Conservation (phyloP, 2,329 filamentous ascomycete species). For the Nothophoma quercina region DNA sequence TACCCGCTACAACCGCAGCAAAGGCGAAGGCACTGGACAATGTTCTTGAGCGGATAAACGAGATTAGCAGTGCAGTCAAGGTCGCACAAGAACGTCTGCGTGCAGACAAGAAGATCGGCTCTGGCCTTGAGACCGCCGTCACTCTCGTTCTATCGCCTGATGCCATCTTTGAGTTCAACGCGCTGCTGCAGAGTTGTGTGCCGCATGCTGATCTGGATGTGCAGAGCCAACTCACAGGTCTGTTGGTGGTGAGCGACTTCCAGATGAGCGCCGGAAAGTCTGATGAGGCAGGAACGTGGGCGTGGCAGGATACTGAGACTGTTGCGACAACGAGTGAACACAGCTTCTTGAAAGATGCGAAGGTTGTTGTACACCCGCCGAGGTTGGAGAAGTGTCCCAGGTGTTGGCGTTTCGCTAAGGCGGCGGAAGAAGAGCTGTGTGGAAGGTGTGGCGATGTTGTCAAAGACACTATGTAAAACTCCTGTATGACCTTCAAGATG, state of each 20-base stretch:
- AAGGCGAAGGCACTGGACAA: slow-evolving; percentile 27
- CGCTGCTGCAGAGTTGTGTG: slow-evolving; percentile 11
- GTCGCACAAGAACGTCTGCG: slow-evolving; percentile 76
- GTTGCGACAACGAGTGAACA: slow-evolving; percentile 38
- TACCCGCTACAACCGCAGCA: slow-evolving; percentile 9
- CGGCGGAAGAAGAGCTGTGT: slow-evolving; percentile 72
- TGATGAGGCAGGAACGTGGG: background rate
- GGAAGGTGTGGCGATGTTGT: slow-evolving; percentile 75
- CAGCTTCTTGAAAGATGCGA: slow-evolving; percentile 26
- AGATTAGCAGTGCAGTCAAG: slow-evolving; percentile 73
- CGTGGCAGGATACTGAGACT: slow-evolving; percentile 32
- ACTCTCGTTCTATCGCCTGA: slow-evolving; percentile 35
- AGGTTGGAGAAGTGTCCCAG: slow-evolving; percentile 75
- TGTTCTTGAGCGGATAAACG: slow-evolving; percentile 50
- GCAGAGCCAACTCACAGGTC: slow-evolving; percentile 44
- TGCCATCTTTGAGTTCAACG: background rate
- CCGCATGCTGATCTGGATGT: slow-evolving; percentile 6
- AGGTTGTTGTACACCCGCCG: slow-evolving; percentile 53
- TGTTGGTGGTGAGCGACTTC: slow-evolving; percentile 55
- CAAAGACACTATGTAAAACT: slow-evolving; percentile 6
- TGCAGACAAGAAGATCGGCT: slow-evolving; percentile 74
- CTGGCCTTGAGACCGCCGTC: slow-evolving; percentile 80
- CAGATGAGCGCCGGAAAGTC: slow-evolving; percentile 17
- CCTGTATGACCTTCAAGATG: background rate
- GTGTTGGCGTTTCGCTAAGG: slow-evolving; percentile 88